phyloP scores from a whole-genome alignment of 371 early-diverging fungal species.

The Mucor sp. region DNA sequence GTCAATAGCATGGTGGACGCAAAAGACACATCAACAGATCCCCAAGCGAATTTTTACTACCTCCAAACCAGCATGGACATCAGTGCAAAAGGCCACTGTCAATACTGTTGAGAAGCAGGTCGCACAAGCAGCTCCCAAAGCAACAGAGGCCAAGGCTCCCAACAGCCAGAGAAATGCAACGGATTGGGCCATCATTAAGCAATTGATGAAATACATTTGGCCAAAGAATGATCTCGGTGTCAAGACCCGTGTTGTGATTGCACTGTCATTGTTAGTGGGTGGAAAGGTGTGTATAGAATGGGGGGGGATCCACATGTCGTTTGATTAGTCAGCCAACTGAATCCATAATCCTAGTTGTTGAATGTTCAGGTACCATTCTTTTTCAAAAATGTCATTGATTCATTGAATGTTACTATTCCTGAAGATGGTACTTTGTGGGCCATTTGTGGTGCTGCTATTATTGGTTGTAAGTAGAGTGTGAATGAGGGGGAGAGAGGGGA shows the following conservation, averaged over 20 bases:
- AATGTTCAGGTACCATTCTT: constrained; percentile 95
- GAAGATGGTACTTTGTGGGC: constrained; percentile 67
- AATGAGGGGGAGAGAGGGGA: no score
- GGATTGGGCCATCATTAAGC: constrained; percentile 76
- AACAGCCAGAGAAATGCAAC: constrained; percentile 41
- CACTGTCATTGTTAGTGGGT: constrained; percentile 76
- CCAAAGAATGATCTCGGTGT: constrained; percentile 80
- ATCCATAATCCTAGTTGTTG: constrained; percentile 58
- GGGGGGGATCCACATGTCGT: no score
- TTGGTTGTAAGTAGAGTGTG: constrained; percentile 73
- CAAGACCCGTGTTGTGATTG: constrained; percentile 85
- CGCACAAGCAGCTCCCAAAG: neutral
- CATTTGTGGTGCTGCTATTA: constrained; percentile 82
- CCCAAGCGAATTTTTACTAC: constrained; percentile 20
- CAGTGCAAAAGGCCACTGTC: neutral
- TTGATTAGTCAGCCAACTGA: neutral
- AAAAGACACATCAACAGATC: neutral
- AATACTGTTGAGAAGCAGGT: neutral
- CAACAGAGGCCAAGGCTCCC: neutral
- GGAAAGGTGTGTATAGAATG: constrained; percentile 73
- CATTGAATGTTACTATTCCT: constrained; percentile 56
- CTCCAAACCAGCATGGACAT: neutral
- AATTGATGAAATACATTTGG: constrained; percentile 87
- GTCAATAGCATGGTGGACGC: neutral
- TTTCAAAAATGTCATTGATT: constrained; percentile 91